Evolutionary conservation across 2,329 filamentous ascomycete genomes (phyloP), one percentile per base, ranked within the genome.

Genomic region (Lasiodiplodia sp.): DNA sequence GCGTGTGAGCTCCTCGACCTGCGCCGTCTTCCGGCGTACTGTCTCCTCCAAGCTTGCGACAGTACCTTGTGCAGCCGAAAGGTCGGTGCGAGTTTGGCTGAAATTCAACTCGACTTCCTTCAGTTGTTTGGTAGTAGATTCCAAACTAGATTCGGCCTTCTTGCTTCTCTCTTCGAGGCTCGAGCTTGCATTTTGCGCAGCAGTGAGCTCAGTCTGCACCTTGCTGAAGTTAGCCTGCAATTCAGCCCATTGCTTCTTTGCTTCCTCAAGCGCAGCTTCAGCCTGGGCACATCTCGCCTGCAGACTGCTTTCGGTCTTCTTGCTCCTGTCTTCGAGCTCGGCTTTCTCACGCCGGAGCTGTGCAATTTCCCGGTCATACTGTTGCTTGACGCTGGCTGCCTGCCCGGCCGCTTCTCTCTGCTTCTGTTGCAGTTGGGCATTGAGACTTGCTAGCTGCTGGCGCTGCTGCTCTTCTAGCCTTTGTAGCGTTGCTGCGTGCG

Each of bases 391-490:
- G 44, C 73, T 75, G 14, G 75, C 69, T 1, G 77, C 70, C 18
- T 75, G 73, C 0, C 75, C 51, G 0, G 73, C 70, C 2, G 69
- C 71, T 14, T 80, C 78, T 49, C 76, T 77, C 8, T 70, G 71
- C 4, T 73, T 68, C 66, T 80, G 77, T 47, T 77, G 76, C 2
- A 79, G 53, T 66, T 76, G 80, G 69, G 73, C 79, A 67, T 78
- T 80, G 23, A 79, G 71, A 3, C 75, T 75, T 2, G 74, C 75
- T 7, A 79, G 69, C 51, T 84, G 81, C 37, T 82, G 75, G 5
- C 80, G 82, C 69, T 85, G 79, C 69, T 85, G 82, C 69, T 84
- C 83, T 69, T 86, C 82, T 31, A 86, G 72, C 66, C 82, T 80
- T 18, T 81, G 74, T 4, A 75, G 69, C 2, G 70, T 71, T 69